phyloP scores from a whole-genome alignment of 306 rosid species.

The Vigna unguiculata region DNA sequence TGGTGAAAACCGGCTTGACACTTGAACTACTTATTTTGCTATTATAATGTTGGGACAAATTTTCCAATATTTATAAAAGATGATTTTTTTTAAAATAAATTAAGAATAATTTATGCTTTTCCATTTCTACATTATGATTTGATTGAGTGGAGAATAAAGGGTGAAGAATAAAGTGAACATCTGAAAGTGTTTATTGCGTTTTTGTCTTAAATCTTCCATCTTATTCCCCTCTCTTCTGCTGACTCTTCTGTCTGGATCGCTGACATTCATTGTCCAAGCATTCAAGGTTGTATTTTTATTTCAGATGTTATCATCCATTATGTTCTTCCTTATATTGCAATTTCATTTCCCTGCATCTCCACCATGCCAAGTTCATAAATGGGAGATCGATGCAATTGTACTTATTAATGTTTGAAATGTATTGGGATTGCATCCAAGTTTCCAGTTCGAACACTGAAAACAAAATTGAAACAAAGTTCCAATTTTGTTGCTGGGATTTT shows the following conservation, averaged over 20 bases:
- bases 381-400: conserved; percentile 3
- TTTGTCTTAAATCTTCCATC: conserved; percentile 2
- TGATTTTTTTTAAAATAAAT: no score
- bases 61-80: no score
- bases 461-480: conserved; percentile 39
- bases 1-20: no score
- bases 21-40: not conserved
- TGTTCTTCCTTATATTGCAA: not conserved
- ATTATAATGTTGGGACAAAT: not conserved
- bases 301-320: no score
- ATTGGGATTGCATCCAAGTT: conserved; percentile 26
- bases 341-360: conserved; percentile 29
- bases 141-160: conserved; percentile 24
- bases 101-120: no score
- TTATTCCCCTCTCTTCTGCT: conserved; percentile 17
- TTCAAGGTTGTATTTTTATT: conserved; percentile 28
- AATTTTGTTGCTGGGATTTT: conserved; percentile 28
- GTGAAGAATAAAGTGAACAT: conserved; percentile 41
- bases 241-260: conserved; percentile 26
- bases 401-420: not conserved
- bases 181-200: not conserved
- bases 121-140: not conserved
- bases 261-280: not conserved
- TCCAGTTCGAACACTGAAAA: conserved; percentile 4
- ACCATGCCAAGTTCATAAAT: conserved; percentile 14